Base-by-base conservation (phyloP, 495 filamentous ascomycete species). In the Penicillium fimorum region DNA sequence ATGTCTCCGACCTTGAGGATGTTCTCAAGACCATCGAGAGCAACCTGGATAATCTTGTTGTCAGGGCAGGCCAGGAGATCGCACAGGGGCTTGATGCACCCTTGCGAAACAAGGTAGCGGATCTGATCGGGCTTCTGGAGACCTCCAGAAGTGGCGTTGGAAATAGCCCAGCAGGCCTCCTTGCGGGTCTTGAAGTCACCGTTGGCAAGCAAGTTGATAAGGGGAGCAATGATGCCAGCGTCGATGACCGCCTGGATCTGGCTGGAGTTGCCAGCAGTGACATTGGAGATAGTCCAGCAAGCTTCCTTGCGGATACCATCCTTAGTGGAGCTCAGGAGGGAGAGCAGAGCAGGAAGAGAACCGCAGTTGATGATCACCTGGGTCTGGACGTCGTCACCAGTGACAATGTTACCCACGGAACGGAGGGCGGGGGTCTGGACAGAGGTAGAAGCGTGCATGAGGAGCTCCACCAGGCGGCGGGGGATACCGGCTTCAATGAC, bases 21-120 rank as follows among this genome's bases (percentile, higher is more conserved):
- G 74, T 99, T 99, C 86, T 99, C 95, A 54, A 99, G 79, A 46
- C 95, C 95, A 65, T 99, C 95, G 27, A 99, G 84, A 62, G 95
- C 95, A 66, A 99, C 95, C 71, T 99, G 95, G 64, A 99, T 97
- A 70, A 99, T 99, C 84, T 99, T 99, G 77, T 99, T 99, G 74
- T 99, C 95, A 13, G 96, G 95, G 81, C 95, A 97, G 38, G 85
- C 87, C 18, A 99, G 84, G 18, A 99, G 86, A 62, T 99, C 95
- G 73, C 95, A 99, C 35, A 99, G 84, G 0, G 95, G 95, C 78
- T 91, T 96, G 77, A 99, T 97, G 81, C 91, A 96, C 49, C 95
- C 95, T 70, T 92, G 87, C 9, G 82, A 71, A 45, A 99, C 95
- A 49, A 99, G 82, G 66, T 96, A 97, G 54, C 95, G 83, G 59